Evolutionary conservation across 78 protist genomes (phyloP).

Genomic region (Dictyostelium citrinum): DNA sequence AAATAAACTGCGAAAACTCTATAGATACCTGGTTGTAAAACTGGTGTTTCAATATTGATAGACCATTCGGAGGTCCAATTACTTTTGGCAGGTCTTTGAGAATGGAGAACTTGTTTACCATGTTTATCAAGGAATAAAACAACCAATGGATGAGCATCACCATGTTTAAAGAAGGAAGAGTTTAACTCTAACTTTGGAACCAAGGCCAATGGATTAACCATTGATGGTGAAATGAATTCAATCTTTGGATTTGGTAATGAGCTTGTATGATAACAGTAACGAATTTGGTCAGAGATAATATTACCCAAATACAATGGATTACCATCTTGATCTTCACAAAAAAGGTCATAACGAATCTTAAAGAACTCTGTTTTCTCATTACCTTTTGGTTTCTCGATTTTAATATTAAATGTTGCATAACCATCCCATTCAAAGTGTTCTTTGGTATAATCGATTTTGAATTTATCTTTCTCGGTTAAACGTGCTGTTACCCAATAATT

Average conservation of each 20-base stretch:
- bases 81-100: neutral
- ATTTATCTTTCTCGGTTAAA: conserved; percentile 6
- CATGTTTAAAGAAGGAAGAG: neutral
- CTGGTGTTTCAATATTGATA: neutral
- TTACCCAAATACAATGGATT: neutral
- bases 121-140: neutral
- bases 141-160: conserved; percentile 4
- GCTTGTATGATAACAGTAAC: conserved; percentile 2
- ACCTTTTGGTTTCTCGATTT: conserved; percentile 4
- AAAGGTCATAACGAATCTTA: neutral
- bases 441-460: conserved; percentile 9
- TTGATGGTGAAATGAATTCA: neutral
- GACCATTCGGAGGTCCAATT: conserved; percentile 20
- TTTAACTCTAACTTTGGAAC: neutral
- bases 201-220: neutral
- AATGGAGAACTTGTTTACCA: neutral
- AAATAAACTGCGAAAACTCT: neutral
- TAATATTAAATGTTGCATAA: neutral
- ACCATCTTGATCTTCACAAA: conserved; percentile 2
- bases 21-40: neutral
- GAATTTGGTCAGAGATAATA: neutral
- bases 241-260: conserved; percentile 15
- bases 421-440: conserved; percentile 1
- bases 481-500: conserved; percentile 4
- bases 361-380: conserved; percentile 6